Evolutionary conservation across 805 yeast genomes (phyloP), one percentile per base, ranked within the genome.

Genomic region (Saturnispora quitensis): DNA sequence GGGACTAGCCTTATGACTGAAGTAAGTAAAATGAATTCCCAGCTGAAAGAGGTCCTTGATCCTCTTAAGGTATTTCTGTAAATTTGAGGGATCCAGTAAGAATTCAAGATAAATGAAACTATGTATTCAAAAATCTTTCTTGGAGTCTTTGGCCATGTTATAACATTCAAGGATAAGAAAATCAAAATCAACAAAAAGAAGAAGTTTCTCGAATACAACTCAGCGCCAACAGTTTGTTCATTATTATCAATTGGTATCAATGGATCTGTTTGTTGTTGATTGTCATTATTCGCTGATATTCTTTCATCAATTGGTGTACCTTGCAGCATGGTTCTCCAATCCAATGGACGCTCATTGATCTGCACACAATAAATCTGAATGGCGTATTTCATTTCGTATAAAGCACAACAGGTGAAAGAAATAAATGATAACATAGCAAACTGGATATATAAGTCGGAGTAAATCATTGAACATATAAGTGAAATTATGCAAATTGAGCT

Each of bases 21-120:
- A 0, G 86, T 79, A 0, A 89, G 86, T 9, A 82, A 25, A n/a
- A 89, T 76, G 58, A 86, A 90, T 55, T 77, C 80, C 90, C 95
- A 86, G 36, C 74, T 68, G 56, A 89, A 79, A 3, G 86, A 80
- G 51, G 78, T 73, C 51, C 88, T 73, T 51, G 81, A 73, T 20
- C 90, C 91, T 49, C 87, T 75, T 28, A 82, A 64, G 3, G 82
- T 78, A 62, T 89, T 88, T 63, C 97, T 74, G 58, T 81, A 82
- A 43, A 87, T 83, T 65, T 90, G 98, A 1, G 97, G 97, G 15
- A 86, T 58, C 97, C 97, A 89, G 58, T 78, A 83, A 1, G 95
- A 85, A 63, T 81, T 85, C 28, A 84, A 58, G 1, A 73, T 47
- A 2, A 81, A 54, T 9, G 84, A 63, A 1, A 77, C 67, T 4